Evolutionary conservation across 108 stramenopile species (phyloP), one percentile per base, ranked within the genome.

Genomic region (Pseudonitzschia pungens): DNA sequence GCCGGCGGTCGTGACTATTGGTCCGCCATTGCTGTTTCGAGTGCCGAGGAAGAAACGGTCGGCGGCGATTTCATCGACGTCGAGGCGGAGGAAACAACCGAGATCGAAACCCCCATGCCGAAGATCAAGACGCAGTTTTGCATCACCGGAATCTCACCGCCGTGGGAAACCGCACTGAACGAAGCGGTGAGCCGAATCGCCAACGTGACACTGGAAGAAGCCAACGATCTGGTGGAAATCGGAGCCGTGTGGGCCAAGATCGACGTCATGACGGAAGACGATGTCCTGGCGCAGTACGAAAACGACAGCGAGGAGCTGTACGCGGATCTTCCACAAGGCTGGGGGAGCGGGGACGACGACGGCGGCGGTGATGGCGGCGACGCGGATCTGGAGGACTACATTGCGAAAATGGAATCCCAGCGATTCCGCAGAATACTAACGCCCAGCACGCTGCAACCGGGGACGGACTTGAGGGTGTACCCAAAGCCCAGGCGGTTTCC

Each of bases 231-330:
- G 11, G 85, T 95, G 48, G 77, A 77, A 32, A 85, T 95, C 62
- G 93, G 93, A 31, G 93, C 93, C 48, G 93, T 95, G 1, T 95
- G 93, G 93, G 93, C 91, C 1, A 71, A 77, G 55, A 87, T 95
- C 87, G 91, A 95, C 21, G 74, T 74, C 11, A 65, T 92, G 57
- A 88, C 75, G 2, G 84, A 91, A 70, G 88, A 91, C 21, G 93
- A 95, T 65, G 56, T 91, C 0, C 29, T 92, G 65, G 72, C 68
- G 40, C 89, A 90, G 69, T 95, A 92, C 73, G 77, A 85, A 36
- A 83, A 81, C 16, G 64, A 63, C 53, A 56, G 59, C 3, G 74
- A 69, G 28, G 57, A 71, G 12, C 48, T 73, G 44, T 84, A 84
- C 45, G 83, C 75, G 0, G 87, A 88, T 65, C 51, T 88, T 22